These are phyloP conservation scores for Zygosaccharomyces gambellarensis DNA, from an alignment of 805 yeast species.

Conservation along the genomic window DNA sequence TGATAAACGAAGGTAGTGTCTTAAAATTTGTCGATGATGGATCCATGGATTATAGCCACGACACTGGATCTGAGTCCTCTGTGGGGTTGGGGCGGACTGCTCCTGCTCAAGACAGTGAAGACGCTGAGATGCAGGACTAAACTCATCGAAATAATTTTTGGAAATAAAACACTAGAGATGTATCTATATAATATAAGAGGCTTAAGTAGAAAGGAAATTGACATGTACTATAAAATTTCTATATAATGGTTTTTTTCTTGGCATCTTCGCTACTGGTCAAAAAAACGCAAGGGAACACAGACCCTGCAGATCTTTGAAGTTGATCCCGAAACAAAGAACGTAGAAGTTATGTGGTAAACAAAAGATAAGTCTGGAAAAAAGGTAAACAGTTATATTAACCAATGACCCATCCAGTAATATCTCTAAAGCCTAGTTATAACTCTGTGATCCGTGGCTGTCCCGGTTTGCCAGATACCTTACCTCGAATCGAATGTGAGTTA, in stretches of 20 bases:
- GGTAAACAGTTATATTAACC: neutral
- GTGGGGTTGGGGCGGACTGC: slow-evolving; percentile 3
- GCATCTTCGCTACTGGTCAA: neutral
- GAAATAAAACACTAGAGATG: neutral
- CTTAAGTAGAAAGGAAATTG: neutral
- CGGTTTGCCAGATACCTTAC: slow-evolving; percentile 58
- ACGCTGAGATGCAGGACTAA: slow-evolving; percentile 11
- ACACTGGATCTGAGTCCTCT: slow-evolving; percentile 2
- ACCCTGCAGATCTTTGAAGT: slow-evolving; percentile 1
- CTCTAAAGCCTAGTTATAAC: slow-evolving; percentile 47
- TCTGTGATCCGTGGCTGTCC: slow-evolving; percentile 63
- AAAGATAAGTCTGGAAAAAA: neutral
- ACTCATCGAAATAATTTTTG: neutral
- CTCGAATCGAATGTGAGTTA: slow-evolving; percentile 54
- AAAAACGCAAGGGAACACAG: slow-evolving; percentile 2
- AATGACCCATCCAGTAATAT: slow-evolving; percentile 32
- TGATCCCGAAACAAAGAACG: neutral
- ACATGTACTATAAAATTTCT: neutral
- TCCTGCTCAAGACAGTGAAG: slow-evolving; percentile 5
- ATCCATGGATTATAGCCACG: slow-evolving; percentile 18
- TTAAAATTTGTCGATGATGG: slow-evolving; percentile 52
- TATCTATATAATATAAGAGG: neutral
- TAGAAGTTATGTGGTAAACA: neutral
- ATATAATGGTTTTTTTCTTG: neutral
- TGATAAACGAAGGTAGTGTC: slow-evolving; percentile 62